Percentiles rank a stretch among this genome's conserved stretches.
phyloP scores from a whole-genome alignment of 441 rosid genomes.

The Populus trichocarpa region DNA sequence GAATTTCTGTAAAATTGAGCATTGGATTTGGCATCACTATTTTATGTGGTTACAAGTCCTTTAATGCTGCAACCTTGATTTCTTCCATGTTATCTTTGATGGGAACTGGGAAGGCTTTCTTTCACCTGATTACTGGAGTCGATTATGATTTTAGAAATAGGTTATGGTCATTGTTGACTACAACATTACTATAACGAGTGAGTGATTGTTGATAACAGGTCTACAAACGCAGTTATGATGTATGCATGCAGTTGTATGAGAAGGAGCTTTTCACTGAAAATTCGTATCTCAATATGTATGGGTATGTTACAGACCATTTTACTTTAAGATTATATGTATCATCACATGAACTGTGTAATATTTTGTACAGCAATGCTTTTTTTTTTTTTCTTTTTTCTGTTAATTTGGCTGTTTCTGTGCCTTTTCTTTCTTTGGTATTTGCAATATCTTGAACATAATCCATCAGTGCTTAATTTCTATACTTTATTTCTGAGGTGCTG shows the following conservation, averaged over 20 bases:
- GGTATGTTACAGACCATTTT: conserved; percentile 46
- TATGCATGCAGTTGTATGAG: conserved; percentile 82
- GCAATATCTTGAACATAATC: background rate
- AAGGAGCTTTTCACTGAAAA: conserved; percentile 77
- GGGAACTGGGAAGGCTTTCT: conserved; percentile 1
- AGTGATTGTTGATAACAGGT: conserved; percentile 48
- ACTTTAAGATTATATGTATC: background rate
- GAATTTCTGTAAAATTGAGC: background rate
- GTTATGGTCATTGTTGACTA: too few relatives aligned
- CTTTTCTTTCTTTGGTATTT: background rate
- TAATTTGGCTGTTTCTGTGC: background rate
- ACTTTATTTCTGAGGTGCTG: background rate
- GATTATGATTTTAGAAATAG: background rate
- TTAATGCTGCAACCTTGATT: background rate
- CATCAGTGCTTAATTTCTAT: too few relatives aligned
- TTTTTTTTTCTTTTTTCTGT: background rate
- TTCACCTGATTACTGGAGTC: background rate
- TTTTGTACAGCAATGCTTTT: background rate
- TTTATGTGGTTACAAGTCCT: background rate
- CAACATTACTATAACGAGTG: conserved; percentile 1
- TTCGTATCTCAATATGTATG: conserved; percentile 73
- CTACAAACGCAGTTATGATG: conserved; percentile 72
- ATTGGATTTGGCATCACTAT: too few relatives aligned
- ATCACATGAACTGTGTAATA: background rate
- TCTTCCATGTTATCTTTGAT: background rate